A percentile compares a stretch with the other conserved stretches of the same genome.
phyloP scores from a whole-genome alignment of 2,329 filamentous ascomycete genomes.

The Claviceps sp. region DNA sequence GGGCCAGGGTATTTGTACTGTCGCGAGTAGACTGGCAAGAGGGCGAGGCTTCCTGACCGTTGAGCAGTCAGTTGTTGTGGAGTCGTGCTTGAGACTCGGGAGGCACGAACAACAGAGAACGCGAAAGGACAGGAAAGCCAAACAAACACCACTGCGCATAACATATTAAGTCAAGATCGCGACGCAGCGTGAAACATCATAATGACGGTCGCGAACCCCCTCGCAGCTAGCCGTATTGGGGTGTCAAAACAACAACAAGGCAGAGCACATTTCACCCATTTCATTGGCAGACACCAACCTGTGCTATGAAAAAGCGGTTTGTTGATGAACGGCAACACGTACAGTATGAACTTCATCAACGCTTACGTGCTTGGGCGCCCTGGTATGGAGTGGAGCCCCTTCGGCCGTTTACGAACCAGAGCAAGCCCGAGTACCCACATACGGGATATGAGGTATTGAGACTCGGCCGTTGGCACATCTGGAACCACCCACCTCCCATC shows the following conservation, averaged over 20 bases:
- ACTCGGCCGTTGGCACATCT: slow-evolving; percentile 2
- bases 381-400: slow-evolving; percentile 4
- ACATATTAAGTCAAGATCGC: too few species aligned
- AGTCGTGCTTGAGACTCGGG: too few species aligned
- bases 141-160: too few species aligned
- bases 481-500: slow-evolving; percentile 4
- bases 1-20: too few species aligned
- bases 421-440: slow-evolving; percentile 3
- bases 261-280: background rate
- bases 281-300: background rate
- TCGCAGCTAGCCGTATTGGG: background rate
- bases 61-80: too few species aligned
- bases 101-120: too few species aligned
- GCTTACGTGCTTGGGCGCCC: background rate
- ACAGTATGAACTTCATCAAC: background rate
- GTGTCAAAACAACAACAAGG: background rate
- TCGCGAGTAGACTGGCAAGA: too few species aligned
- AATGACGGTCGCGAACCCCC: background rate
- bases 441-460: background rate
- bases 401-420: slow-evolving; percentile 8
- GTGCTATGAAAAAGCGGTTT: background rate
- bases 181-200: too few species aligned
- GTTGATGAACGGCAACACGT: background rate
- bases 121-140: too few species aligned
- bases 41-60: too few species aligned